These are phyloP conservation scores for Meripilus lineatus DNA, from an alignment of 1,284 basidiomycete species.

Conservation along the genomic window DNA sequence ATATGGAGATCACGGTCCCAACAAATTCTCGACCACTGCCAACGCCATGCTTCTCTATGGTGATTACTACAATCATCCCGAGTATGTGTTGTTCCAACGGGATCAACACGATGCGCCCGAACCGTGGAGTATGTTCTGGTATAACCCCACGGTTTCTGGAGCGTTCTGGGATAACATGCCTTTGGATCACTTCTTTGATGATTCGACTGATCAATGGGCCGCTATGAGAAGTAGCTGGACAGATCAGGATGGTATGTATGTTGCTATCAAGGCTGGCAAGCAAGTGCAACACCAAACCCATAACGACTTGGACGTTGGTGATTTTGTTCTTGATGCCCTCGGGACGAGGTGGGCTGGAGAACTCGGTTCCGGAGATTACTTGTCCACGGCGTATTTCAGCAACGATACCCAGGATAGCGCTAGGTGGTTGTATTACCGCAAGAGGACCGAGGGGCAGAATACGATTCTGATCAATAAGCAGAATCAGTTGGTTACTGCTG, in stretches of 20 bases:
- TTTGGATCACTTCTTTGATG: slow-evolving; percentile 81
- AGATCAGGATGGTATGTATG: slow-evolving; percentile 76
- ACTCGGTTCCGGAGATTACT: slow-evolving; percentile 86
- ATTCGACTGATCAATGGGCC: slow-evolving; percentile 74
- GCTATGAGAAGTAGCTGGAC: slow-evolving; percentile 94
- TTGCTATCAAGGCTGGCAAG: slow-evolving; percentile 85
- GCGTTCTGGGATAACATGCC: slow-evolving; percentile 88
- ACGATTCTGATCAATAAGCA: slow-evolving; percentile 74
- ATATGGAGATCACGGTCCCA: slow-evolving; percentile 93
- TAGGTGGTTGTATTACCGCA: slow-evolving; percentile 93
- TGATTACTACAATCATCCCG: slow-evolving; percentile 60
- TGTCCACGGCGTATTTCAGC: slow-evolving; percentile 67
- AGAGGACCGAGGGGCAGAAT: slow-evolving; percentile 97
- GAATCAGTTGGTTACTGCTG: slow-evolving; percentile 81
- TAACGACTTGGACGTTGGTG: slow-evolving; percentile 89
- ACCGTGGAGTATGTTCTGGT: slow-evolving; percentile 98
- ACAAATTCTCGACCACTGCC: slow-evolving; percentile 87
- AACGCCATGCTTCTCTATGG: slow-evolving; percentile 76
- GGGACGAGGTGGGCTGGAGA: slow-evolving; percentile 97
- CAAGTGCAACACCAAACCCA: slow-evolving; percentile 84
- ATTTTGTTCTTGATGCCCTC: slow-evolving; percentile 94
- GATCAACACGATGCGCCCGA: slow-evolving; percentile 86
- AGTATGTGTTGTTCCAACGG: slow-evolving; percentile 87
- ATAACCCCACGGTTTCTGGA: slow-evolving; percentile 77
- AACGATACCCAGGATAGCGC: slow-evolving; percentile 60